Evolutionary conservation across 805 yeast species (phyloP), one percentile per base, ranked within the genome.

Genomic region (Wickerhamomyces tratensis): DNA sequence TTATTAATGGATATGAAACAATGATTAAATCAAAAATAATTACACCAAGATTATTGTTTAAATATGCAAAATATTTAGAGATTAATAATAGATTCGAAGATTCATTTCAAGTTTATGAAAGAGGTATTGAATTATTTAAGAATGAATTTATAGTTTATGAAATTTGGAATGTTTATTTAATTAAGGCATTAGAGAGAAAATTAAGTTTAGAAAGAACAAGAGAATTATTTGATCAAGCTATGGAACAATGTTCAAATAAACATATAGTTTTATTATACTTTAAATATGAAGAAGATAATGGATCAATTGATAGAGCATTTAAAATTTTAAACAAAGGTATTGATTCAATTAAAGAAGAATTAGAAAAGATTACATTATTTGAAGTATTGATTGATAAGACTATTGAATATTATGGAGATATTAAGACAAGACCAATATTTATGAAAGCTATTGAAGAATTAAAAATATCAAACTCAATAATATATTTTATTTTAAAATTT

Each of bases 151-250:
- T 74, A 4, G 76, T 72, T 37, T 79, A 71, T 51, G 86, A 86
- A 49, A 67, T 88, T 14, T 86, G 91, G 89, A 75, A 72, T 41
- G 63, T 73, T 9, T 89, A 87, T 57, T 56, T 88, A 31, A 59
- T 71, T 0, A 77, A 74, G 42, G 71, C 77, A 0, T 48, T 80
- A 31, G 50, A 58, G 31, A 47, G 56, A 38, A 36, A 46, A 2
- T 47, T 72, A 25, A 59, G 67, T 2, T 43, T 64, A 3, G 87
- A 82, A 48, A 61, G 82, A 46, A 61, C 84, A 6, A 64, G 95
- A 34, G 95, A 85, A 44, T 53, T 83, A 13, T 88, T 85, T 62
- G 95, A 86, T 39, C 76, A 77, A 37, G 73, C 87, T 6, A 50
- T 85, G 5, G 66, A 63, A 5, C 64, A 57, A 1, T 69, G 85